Percentiles rank a stretch among this genome's conserved stretches.
These are phyloP conservation scores for Paxillus involutus DNA, from an alignment of 768 basidiomycete species.

Conservation along the genomic window DNA sequence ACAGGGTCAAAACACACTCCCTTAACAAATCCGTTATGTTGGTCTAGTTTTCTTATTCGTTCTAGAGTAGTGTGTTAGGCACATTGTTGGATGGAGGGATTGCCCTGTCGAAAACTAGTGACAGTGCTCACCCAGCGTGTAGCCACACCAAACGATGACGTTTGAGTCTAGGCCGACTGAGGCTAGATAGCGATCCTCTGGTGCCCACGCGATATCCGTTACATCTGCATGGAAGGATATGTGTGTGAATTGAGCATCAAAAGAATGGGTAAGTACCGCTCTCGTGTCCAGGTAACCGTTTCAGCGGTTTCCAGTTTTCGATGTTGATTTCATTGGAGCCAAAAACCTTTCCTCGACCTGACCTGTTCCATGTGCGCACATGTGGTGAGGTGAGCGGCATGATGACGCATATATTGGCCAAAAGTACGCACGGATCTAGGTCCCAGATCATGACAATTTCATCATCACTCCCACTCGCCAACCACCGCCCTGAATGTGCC, in stretches of 20 bases:
- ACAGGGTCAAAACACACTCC: conserved; percentile 99
- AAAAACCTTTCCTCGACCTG: conserved; percentile 84
- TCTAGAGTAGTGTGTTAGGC: conserved; percentile 44
- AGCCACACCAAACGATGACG: conserved; percentile 93
- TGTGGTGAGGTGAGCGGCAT: conserved; percentile 2
- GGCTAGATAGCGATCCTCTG: conserved; percentile 88
- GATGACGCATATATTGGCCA: not conserved
- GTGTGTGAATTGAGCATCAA: conserved; percentile 3
- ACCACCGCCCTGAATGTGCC: conserved; percentile 91
- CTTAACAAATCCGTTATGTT: conserved; percentile 96
- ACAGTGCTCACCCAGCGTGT: conserved; percentile 67
- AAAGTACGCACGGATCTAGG: conserved; percentile 77
- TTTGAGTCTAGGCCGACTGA: conserved; percentile 92
- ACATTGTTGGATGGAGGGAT: not conserved
- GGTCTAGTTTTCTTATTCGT: conserved; percentile 77
- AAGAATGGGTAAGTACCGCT: conserved; percentile 60
- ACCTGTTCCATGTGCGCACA: conserved; percentile 39
- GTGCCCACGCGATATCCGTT: conserved; percentile 93
- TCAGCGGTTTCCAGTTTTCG: conserved; percentile 95
- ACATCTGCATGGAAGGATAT: conserved; percentile 63
- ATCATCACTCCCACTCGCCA: conserved; percentile 97
- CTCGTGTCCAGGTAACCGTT: conserved; percentile 89
- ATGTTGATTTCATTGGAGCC: conserved; percentile 95
- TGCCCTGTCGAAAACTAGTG: not conserved
- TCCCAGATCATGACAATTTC: conserved; percentile 97